phyloP scores from a whole-genome alignment of 306 rosid genomes.

The Gastrolobium villosum region DNA sequence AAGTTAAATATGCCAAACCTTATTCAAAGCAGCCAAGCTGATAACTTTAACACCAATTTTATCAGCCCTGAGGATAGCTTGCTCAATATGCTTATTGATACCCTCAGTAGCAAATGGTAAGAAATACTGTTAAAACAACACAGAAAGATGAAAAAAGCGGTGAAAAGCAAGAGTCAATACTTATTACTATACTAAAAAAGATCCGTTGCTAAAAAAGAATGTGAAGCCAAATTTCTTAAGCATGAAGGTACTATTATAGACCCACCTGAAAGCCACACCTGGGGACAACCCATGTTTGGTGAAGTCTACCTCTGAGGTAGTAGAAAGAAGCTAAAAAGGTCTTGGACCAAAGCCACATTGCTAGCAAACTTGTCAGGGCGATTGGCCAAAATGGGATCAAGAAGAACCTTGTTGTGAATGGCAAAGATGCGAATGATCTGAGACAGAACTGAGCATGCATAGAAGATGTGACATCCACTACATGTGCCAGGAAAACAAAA shows the following conservation, averaged over 20 bases:
- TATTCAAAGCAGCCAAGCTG: slow-evolving; percentile 90
- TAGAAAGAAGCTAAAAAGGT: slow-evolving; percentile 64
- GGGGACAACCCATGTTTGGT: slow-evolving; percentile 93
- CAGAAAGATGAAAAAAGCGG: not conserved
- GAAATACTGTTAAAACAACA: slow-evolving; percentile 69
- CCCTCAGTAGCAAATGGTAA: slow-evolving; percentile 83
- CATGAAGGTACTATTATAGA: not conserved
- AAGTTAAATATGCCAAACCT: slow-evolving; percentile 60
- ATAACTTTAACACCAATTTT: slow-evolving; percentile 85
- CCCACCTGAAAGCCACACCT: slow-evolving; percentile 81
- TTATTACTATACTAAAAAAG: not conserved
- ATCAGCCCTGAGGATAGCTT: slow-evolving; percentile 86
- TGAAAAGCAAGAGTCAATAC: not conserved
- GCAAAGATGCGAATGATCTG: slow-evolving; percentile 68
- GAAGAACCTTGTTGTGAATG: slow-evolving; percentile 61
- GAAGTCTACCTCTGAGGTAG: slow-evolving; percentile 69
- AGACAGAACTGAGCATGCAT: slow-evolving; percentile 65
- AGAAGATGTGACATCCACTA: slow-evolving; percentile 70
- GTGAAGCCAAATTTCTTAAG: not conserved
- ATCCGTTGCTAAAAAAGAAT: not conserved
- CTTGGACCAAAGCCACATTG: slow-evolving; percentile 84
- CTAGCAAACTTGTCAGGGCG: slow-evolving; percentile 45
- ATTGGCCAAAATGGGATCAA: slow-evolving; percentile 53
- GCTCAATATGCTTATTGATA: slow-evolving; percentile 82
- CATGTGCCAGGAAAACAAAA: slow-evolving; percentile 86